Percentiles rank a stretch among this genome's conserved stretches.
Conservation (phyloP, 2,329 filamentous ascomycete species). For the Fusarium dimerum region DNA sequence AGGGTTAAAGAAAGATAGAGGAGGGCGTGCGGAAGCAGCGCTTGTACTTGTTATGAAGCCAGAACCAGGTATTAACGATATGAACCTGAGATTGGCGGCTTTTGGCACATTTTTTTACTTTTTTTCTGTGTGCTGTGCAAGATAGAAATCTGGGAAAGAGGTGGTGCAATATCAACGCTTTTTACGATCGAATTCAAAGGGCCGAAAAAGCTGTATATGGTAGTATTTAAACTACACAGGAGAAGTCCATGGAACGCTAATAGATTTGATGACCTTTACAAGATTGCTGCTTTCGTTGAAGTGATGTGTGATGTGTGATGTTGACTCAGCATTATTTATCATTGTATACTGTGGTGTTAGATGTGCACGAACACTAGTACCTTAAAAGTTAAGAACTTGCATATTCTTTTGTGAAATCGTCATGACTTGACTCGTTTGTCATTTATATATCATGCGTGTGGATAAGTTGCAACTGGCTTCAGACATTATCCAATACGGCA, state of each 20-base stretch:
- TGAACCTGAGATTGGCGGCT: background rate
- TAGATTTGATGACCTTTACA: slow-evolving; percentile 31
- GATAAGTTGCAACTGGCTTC: no score
- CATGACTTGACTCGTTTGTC: no score
- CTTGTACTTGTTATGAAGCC: background rate
- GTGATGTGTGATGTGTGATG: background rate
- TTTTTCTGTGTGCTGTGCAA: slow-evolving; percentile 38
- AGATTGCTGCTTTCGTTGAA: no score
- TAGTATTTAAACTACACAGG: slow-evolving; percentile 32
- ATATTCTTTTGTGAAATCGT: no score
- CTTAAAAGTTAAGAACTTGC: no score
- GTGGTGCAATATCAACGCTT: slow-evolving; percentile 28
- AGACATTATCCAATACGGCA: no score
- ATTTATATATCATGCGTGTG: no score
- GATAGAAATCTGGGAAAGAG: slow-evolving; percentile 33
- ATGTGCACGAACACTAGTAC: no score
- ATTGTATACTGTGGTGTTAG: no score
- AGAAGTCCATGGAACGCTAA: slow-evolving; percentile 25
- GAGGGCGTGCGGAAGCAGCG: background rate
- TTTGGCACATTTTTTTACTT: no score
- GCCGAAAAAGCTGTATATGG: slow-evolving; percentile 29
- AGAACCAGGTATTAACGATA: no score
- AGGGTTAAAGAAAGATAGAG: slow-evolving; percentile 46
- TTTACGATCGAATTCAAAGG: slow-evolving; percentile 15
- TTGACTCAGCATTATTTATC: no score